Percentiles rank a stretch among this genome's conserved stretches.
These are phyloP conservation scores for Diaporthe citrichinensis DNA, from an alignment of 2,329 filamentous ascomycete genomes.

Conservation along the genomic window DNA sequence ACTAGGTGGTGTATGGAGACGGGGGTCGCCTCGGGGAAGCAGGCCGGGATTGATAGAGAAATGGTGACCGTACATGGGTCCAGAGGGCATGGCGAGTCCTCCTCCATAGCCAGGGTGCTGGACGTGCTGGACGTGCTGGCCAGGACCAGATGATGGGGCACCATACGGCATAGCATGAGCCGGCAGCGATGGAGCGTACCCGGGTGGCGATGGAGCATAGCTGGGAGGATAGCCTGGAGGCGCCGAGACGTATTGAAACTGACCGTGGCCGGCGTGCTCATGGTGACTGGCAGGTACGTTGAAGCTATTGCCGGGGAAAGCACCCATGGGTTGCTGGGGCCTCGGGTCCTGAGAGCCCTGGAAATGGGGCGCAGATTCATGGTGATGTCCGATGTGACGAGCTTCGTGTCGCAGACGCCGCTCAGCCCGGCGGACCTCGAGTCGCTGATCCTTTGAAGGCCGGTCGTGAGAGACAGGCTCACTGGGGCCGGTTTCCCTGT, in stretches of 20 bases:
- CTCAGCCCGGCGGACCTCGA: not conserved
- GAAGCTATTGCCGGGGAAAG: not conserved
- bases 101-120: not conserved
- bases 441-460: not conserved
- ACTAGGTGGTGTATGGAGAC: not conserved
- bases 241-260: not conserved
- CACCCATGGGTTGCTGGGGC: not conserved
- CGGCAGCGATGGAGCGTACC: not conserved
- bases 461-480: not conserved
- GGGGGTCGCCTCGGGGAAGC: not conserved
- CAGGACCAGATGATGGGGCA: not conserved
- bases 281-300: not conserved
- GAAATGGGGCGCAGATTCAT: not conserved
- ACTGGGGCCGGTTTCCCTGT: not conserved
- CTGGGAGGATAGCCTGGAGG: not conserved
- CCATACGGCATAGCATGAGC: not conserved
- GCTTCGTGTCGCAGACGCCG: not conserved
- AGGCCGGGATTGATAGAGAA: not conserved
- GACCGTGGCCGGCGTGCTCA: not conserved
- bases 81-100: slow-evolving; percentile 6
- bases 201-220: not conserved
- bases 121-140: not conserved
- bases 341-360: not conserved
- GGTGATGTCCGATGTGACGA: not conserved
- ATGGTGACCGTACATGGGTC: not conserved